Evolutionary conservation across 805 yeast genomes (phyloP), one percentile per base, ranked within the genome.

Genomic region (Kazachstania viticola): DNA sequence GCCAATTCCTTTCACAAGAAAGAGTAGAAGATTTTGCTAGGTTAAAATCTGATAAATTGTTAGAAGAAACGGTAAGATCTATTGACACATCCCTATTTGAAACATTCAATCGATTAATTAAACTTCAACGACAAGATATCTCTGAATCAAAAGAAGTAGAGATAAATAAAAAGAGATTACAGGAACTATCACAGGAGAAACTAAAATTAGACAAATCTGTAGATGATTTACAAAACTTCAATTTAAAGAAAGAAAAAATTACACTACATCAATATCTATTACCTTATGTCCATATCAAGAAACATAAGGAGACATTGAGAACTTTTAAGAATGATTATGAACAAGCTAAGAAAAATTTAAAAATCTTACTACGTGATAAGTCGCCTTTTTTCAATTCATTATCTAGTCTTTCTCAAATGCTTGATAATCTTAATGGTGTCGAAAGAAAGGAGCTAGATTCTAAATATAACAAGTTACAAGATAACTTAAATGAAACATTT

Each of bases 1-100:
- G 97, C 49, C 96, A 88, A 51, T 91, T 91, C 48, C 61, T 91
- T 34, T 95, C 98, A 0, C 99, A 91, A 51, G 97, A 88, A 46
- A 67, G 93, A 37, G 97, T 91, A 5, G 88, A 94, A 2, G 84
- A 82, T 41, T 91, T 91, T 62, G 94, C 96, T 0, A 71, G 78
- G 3, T 60, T 83, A 41, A 69, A 80, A 18, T 81, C 93, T 1
- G 85, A 80, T 39, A 73, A 74, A 37, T 59, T 88, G 7, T 62
- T 91, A 9, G 46, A 63, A 17, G 94, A 83, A 45, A 82, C 94
- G 1, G 83, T 85, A 47, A 61, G 88, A 37, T 84, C 95, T 1
- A 70, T 84, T 21, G 82, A 79, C 4, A 70, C 77, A 3, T 64
- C 69, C 24, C 57, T 87, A 41, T 51, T 73, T 4, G 56, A 54